Conservation (phyloP, 2,329 filamentous ascomycete species). For the Elsinoe necatrix region DNA sequence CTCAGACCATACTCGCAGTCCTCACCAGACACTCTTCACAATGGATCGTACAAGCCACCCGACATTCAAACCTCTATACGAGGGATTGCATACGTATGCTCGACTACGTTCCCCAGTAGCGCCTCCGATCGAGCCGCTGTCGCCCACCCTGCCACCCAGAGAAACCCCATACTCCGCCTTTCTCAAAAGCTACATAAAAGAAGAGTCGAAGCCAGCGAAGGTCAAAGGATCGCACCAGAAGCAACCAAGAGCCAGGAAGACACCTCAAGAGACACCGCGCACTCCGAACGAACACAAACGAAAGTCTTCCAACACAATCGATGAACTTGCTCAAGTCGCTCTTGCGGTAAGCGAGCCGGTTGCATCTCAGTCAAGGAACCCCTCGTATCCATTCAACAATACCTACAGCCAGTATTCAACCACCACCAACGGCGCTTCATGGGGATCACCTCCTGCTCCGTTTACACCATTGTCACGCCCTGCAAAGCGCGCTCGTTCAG, state of each 20-base stretch:
- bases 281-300: conserved; percentile 17
- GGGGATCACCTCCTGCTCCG: conserved; percentile 17
- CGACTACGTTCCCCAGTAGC: conserved; percentile 28
- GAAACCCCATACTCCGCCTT: conserved; percentile 26
- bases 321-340: conserved; percentile 38
- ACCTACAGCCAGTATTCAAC: conserved; percentile 18
- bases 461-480: conserved; percentile 22
- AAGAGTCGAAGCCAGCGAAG: background rate
- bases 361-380: conserved; percentile 5
- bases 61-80: conserved; percentile 25
- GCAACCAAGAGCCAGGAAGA: conserved; percentile 10
- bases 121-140: conserved; percentile 29
- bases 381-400: conserved; percentile 13
- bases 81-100: conserved; percentile 5
- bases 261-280: conserved; percentile 23
- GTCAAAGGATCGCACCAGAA: conserved; percentile 18
- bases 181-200: background rate
- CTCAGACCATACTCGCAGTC: conserved; percentile 15
- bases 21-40: background rate
- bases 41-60: conserved; percentile 21
- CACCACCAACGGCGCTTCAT: conserved; percentile 15
- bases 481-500: conserved; percentile 52
- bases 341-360: conserved; percentile 32
- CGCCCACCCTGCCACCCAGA: conserved; percentile 24
- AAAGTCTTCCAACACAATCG: conserved; percentile 30